Conservation (phyloP, 177 flowering plant genomes). For the Telopea speciosissima region DNA sequence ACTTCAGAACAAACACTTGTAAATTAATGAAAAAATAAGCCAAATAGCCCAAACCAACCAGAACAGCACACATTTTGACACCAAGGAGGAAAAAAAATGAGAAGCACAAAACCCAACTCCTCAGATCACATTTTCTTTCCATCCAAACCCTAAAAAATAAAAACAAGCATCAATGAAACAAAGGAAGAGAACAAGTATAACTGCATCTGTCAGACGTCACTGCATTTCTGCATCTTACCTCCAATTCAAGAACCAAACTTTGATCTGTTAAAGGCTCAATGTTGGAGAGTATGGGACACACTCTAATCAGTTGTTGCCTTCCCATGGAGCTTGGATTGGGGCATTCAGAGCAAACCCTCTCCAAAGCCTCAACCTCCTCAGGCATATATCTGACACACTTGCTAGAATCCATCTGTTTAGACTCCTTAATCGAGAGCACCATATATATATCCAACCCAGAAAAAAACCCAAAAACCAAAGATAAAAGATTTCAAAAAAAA, state of each 20-base stretch:
- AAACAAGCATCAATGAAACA: not conserved
- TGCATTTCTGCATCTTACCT: constrained; percentile 35
- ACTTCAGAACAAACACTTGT: not conserved
- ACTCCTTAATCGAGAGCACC: constrained; percentile 45
- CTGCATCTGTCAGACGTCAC: too few species aligned
- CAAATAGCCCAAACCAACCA: not conserved
- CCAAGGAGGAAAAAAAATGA: too few species aligned
- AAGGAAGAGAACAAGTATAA: not conserved
- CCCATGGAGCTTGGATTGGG: constrained; percentile 78
- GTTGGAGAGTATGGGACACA: constrained; percentile 73
- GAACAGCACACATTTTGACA: not conserved
- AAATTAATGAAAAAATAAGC: too few species aligned
- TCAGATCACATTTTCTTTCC: not conserved
- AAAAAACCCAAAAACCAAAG: not conserved
- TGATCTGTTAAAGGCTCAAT: constrained; percentile 90
- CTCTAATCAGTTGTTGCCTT: constrained; percentile 75
- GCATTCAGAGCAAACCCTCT: constrained; percentile 74
- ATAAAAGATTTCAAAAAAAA: not conserved
- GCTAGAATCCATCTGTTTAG: constrained; percentile 49
- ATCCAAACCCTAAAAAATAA: not conserved
- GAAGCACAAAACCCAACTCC: not conserved
- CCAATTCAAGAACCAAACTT: constrained; percentile 90
- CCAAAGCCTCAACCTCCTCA: constrained; percentile 86
- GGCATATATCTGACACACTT: constrained; percentile 84
- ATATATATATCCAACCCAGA: constrained; percentile 16